These are phyloP conservation scores for Phytophthora cryptogea DNA, from an alignment of 352 stramenopile species.

Conservation along the genomic window DNA sequence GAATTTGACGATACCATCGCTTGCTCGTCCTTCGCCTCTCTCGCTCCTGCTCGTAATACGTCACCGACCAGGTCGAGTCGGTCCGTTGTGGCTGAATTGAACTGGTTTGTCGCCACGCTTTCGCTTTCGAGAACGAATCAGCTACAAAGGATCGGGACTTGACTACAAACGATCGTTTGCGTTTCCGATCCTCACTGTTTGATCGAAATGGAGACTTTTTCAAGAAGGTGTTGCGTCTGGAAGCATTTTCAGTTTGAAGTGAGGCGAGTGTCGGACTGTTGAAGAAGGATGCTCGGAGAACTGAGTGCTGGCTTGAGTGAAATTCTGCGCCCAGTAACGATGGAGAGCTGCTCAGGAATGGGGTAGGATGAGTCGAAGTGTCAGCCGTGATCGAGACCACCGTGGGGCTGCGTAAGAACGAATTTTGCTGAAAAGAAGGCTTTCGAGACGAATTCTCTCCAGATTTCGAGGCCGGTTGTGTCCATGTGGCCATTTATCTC, in stretches of 20 bases:
- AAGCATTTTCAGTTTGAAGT: background rate
- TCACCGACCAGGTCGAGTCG: conserved; percentile 19
- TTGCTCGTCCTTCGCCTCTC: conserved; percentile 5
- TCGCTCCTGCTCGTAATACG: conserved; percentile 29
- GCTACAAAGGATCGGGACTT: conserved; percentile 7
- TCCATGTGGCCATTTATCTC: conserved; percentile 12
- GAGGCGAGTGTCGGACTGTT: background rate
- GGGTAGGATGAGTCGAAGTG: background rate
- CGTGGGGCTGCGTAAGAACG: conserved; percentile 3
- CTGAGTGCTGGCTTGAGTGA: background rate
- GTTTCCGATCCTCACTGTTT: background rate
- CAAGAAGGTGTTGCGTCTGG: background rate
- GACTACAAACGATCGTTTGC: conserved; percentile 11
- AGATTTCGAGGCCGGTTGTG: background rate
- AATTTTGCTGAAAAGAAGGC: conserved; percentile 6
- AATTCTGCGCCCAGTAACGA: conserved; percentile 6
- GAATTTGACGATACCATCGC: conserved; percentile 27
- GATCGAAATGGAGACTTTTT: background rate
- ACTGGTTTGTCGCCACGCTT: conserved; percentile 7
- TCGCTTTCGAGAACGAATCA: conserved; percentile 15
- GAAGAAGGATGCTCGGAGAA: background rate
- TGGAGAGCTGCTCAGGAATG: background rate
- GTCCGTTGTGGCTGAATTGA: conserved; percentile 16
- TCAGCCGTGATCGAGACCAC: background rate
- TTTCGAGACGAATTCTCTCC: background rate